Conservation (phyloP, 169 alveolate species). For the Cryptosporidium muris region DNA sequence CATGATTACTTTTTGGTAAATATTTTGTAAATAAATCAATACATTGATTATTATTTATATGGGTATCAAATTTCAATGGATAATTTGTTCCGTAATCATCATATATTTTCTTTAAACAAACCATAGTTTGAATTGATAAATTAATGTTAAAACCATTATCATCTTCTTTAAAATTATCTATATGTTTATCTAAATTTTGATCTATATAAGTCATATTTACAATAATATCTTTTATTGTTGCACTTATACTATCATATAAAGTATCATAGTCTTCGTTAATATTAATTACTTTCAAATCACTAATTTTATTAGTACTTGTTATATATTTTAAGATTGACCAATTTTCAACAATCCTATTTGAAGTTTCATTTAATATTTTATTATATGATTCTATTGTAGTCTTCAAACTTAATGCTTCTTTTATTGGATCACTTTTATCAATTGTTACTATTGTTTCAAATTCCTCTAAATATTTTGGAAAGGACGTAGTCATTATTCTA, state of each 20-base stretch:
- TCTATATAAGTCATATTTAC: conserved; percentile 7
- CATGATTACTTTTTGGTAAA: too few species aligned
- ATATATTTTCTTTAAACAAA: too few species aligned
- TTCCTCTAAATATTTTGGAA: too few species aligned
- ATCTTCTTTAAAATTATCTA: neutral
- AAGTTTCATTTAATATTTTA: neutral
- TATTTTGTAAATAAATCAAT: too few species aligned
- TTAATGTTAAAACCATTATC: neutral
- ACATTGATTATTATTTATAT: too few species aligned
- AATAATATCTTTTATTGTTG: neutral
- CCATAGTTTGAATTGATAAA: too few species aligned
- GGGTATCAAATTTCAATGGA: too few species aligned
- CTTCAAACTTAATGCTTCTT: too few species aligned
- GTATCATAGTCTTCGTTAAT: conserved; percentile 4
- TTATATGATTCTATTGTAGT: neutral
- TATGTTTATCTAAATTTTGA: neutral
- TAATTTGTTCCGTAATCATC: too few species aligned
- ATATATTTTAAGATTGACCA: conserved; percentile 10
- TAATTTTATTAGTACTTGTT: neutral
- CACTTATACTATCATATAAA: neutral
- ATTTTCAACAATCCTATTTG: conserved; percentile 16
- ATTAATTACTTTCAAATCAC: neutral
- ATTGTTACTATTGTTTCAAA: too few species aligned
- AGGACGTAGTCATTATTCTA: too few species aligned
- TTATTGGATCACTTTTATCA: too few species aligned